These are phyloP conservation scores for Acanthamoeba lenticulata DNA, from an alignment of 208 protist genomes.

Conservation along the genomic window DNA sequence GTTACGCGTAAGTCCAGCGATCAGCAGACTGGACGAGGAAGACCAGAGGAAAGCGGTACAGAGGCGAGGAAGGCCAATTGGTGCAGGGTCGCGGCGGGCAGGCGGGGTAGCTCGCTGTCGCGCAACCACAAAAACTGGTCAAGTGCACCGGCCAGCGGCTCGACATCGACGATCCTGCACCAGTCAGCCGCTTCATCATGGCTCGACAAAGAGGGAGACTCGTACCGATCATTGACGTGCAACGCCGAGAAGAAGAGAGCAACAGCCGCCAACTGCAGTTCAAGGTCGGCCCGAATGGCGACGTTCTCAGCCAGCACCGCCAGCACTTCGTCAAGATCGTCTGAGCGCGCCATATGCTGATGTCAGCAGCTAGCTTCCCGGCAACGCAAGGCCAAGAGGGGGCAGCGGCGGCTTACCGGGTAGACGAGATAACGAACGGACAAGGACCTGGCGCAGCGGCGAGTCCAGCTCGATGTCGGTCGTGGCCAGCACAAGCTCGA, in stretches of 20 bases:
- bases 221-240: background rate
- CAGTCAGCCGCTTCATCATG: too few species aligned
- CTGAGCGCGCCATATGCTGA: background rate
- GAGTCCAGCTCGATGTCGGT: background rate
- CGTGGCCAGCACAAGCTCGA: background rate
- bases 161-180: background rate
- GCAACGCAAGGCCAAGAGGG: background rate
- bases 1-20: too few species aligned
- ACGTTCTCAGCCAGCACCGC: background rate
- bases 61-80: background rate
- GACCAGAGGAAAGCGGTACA: background rate
- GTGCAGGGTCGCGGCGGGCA: background rate
- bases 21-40: too few species aligned
- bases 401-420: background rate
- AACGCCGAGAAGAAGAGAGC: background rate
- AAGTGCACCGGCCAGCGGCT: background rate
- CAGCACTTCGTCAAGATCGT: background rate
- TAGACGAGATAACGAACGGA: background rate
- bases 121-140: background rate
- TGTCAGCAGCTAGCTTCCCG: too few species aligned
- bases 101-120: background rate
- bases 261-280: background rate
- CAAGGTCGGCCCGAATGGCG: background rate
- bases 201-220: too few species aligned
- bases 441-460: background rate